Evolutionary conservation across 1,139 yeast species (phyloP).

Genomic region (Wickerhamomyces sp.): DNA sequence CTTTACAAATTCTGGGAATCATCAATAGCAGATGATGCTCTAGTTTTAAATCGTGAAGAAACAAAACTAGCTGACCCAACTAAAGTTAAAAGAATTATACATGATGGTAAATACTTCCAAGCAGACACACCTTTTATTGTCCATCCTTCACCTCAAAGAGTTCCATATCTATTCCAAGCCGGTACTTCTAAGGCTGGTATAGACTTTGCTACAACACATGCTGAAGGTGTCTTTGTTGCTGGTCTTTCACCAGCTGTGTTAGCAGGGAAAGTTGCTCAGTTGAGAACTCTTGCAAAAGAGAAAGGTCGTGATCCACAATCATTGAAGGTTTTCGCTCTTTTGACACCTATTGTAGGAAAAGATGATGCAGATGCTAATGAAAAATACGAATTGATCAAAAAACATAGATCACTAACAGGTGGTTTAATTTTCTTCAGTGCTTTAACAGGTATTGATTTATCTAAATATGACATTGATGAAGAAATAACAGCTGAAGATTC

Average conservation of each 20-base stretch:
- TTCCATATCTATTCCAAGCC: slow-evolving; percentile 41
- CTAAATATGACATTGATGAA: slow-evolving; percentile 23
- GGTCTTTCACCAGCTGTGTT: slow-evolving; percentile 23
- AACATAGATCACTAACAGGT: slow-evolving; percentile 27
- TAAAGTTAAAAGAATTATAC: slow-evolving; percentile 33
- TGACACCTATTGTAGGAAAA: slow-evolving; percentile 27
- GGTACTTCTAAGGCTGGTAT: slow-evolving; percentile 41
- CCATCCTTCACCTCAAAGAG: slow-evolving; percentile 39
- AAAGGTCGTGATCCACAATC: slow-evolving; percentile 26
- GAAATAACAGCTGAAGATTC: slow-evolving; percentile 26
- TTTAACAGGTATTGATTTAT: slow-evolving; percentile 30
- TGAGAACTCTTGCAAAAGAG: slow-evolving; percentile 21
- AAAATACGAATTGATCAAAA: slow-evolving; percentile 22
- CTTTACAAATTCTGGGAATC: slow-evolving; percentile 35
- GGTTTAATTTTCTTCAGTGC: slow-evolving; percentile 31
- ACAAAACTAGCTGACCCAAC: slow-evolving; percentile 33
- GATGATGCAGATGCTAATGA: slow-evolving; percentile 29
- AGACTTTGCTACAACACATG: slow-evolving; percentile 40
- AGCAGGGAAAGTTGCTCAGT: slow-evolving; percentile 19
- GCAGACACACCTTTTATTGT: slow-evolving; percentile 38
- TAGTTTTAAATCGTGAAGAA: slow-evolving; percentile 26
- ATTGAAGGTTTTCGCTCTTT: slow-evolving; percentile 25
- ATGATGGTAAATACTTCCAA: slow-evolving; percentile 33
- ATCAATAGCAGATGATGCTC: slow-evolving; percentile 40
- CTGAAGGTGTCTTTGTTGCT: slow-evolving; percentile 38